A percentile compares a stretch with the other conserved stretches of the same genome.
Conservation (phyloP, 768 basidiomycete species). For the Suillus weaverae region DNA sequence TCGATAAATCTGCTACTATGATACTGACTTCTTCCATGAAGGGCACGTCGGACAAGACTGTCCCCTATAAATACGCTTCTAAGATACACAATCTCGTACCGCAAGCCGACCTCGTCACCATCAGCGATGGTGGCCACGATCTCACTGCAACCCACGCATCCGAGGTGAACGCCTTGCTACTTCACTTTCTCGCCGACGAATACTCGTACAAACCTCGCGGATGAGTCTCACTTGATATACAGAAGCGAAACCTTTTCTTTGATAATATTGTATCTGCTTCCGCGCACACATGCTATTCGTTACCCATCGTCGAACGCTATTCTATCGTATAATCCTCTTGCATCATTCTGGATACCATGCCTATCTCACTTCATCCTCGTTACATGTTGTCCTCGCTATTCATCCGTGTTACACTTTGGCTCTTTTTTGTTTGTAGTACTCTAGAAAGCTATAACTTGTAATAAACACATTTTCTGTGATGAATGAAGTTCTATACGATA, state of each 20-base stretch:
- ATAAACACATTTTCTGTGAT: neutral
- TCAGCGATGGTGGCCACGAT: constrained; percentile 30
- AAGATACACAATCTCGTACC: constrained; percentile 33
- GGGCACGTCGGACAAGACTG: constrained; percentile 35
- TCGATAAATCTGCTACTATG: too few relatives aligned
- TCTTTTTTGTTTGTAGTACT: neutral
- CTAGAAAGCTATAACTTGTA: neutral
- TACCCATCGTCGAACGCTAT: neutral
- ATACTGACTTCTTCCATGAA: constrained; percentile 8
- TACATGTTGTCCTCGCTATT: neutral
- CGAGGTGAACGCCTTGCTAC: constrained; percentile 30
- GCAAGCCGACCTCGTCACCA: constrained; percentile 30
- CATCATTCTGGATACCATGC: neutral
- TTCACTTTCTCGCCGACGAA: constrained; percentile 22
- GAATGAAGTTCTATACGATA: neutral
- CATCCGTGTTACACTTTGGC: neutral
- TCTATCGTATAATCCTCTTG: neutral
- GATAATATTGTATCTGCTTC: neutral
- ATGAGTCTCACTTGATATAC: neutral
- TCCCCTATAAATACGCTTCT: constrained; percentile 32
- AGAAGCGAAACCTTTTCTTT: neutral
- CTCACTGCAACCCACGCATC: constrained; percentile 33
- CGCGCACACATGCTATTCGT: neutral
- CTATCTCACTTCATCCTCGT: neutral
- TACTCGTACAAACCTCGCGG: neutral